Conservation (phyloP, 2,329 filamentous ascomycete species). For the Amauroascus niger region DNA sequence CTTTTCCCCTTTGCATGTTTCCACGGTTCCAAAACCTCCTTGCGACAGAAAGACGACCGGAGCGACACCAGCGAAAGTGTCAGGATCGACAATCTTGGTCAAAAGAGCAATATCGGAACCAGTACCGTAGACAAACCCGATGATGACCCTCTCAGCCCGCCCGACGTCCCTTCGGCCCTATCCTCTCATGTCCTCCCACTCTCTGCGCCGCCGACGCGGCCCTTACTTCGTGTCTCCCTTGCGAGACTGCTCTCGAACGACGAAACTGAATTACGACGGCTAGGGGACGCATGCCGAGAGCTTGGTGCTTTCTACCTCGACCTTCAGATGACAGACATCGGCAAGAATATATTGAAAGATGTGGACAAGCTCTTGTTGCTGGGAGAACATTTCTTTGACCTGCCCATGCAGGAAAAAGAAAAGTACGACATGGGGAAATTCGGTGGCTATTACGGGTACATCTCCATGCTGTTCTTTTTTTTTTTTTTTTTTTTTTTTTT, state of each 20-base stretch:
- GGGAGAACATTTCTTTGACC: conserved; percentile 8
- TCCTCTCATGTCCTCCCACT: background rate
- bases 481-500: background rate
- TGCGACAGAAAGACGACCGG: background rate
- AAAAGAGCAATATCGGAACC: background rate
- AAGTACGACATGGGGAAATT: conserved; percentile 14
- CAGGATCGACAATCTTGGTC: background rate
- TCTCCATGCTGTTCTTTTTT: background rate
- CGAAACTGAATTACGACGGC: conserved; percentile 1
- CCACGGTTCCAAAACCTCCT: background rate
- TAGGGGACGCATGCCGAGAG: conserved; percentile 6
- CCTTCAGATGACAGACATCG: conserved; percentile 8
- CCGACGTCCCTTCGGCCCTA: background rate
- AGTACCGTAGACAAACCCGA: background rate
- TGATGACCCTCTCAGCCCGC: background rate
- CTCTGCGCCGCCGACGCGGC: background rate
- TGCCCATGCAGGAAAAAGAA: conserved; percentile 5
- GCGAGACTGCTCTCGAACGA: conserved; percentile 11
- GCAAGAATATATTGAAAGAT: conserved; percentile 9
- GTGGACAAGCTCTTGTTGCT: conserved; percentile 7
- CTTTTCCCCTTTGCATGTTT: background rate
- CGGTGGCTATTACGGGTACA: conserved; percentile 15
- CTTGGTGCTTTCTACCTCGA: conserved; percentile 15
- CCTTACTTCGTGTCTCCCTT: conserved; percentile 9
- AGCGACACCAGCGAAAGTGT: background rate